These are phyloP conservation scores for Cyberlindnera sargentensis DNA, from an alignment of 805 yeast genomes.

Conservation along the genomic window DNA sequence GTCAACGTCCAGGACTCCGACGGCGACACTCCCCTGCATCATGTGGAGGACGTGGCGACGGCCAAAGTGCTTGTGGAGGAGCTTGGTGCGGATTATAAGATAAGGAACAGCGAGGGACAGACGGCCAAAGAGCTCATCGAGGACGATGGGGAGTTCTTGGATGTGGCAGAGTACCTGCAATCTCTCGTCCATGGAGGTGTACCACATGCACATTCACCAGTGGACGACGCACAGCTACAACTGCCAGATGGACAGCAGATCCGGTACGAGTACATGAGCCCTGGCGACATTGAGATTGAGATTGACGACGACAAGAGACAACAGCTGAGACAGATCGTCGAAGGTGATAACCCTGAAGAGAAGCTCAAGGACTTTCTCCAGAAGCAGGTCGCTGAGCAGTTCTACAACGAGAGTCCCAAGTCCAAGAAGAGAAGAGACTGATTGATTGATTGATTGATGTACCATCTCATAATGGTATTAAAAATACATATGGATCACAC, in stretches of 20 bases:
- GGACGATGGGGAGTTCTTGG: constrained; percentile 84
- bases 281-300: constrained; percentile 34
- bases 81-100: constrained; percentile 56
- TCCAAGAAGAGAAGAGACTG: constrained; percentile 27
- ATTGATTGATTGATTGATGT: neutral
- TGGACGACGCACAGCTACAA: constrained; percentile 20
- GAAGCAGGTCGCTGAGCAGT: constrained; percentile 56
- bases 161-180: constrained; percentile 57
- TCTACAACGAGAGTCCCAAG: constrained; percentile 25
- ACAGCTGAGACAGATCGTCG: constrained; percentile 61
- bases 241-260: constrained; percentile 35
- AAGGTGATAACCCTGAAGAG: constrained; percentile 77
- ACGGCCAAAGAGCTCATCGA: constrained; percentile 69
- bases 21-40: constrained; percentile 95
- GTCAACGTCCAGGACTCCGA: constrained; percentile 78
- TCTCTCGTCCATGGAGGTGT: constrained; percentile 28
- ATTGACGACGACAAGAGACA: constrained; percentile 50
- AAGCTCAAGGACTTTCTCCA: constrained; percentile 62
- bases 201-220: constrained; percentile 11
- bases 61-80: constrained; percentile 68
- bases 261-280: constrained; percentile 49
- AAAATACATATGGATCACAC: constrained; percentile 10
- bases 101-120: constrained; percentile 65
- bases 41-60: constrained; percentile 62
- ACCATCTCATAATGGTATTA: neutral